Evolutionary conservation across 306 rosid genomes (phyloP).

Genomic region (Ammopiptanthus mongolicus): DNA sequence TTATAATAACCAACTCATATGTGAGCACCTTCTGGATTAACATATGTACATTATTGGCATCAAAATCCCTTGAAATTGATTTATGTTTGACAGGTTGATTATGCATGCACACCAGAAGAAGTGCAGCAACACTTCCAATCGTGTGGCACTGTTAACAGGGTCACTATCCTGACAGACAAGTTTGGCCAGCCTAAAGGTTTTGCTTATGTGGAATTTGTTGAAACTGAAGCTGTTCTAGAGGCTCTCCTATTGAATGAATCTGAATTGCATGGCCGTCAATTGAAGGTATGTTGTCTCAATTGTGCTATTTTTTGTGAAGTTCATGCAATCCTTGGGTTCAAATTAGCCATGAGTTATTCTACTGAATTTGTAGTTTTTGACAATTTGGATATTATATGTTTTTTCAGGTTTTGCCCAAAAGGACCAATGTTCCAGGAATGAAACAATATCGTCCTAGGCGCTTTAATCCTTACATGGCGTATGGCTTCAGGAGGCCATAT

Average conservation of each 20-base stretch:
- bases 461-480: constrained; percentile 61
- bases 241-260: constrained; percentile 75
- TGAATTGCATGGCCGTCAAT: constrained; percentile 87
- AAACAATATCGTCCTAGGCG: constrained; percentile 83
- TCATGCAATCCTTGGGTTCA: neutral
- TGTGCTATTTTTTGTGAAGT: neutral
- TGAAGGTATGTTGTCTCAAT: constrained; percentile 50
- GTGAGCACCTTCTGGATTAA: neutral
- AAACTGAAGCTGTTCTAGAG: constrained; percentile 87
- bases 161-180: constrained; percentile 86
- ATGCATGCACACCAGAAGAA: constrained; percentile 98
- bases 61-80: constrained; percentile 21
- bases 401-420: constrained; percentile 77
- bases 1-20: neutral
- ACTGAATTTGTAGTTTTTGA: constrained; percentile 6
- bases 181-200: constrained; percentile 95
- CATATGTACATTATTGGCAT: constrained; percentile 12
- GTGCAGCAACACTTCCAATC: constrained; percentile 97
- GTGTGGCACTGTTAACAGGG: constrained; percentile 90
- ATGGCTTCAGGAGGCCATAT: constrained; percentile 79
- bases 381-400: constrained; percentile 6
- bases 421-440: constrained; percentile 98
- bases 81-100: constrained; percentile 70
- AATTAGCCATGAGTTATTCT: neutral
- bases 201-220: constrained; percentile 88